Percentiles rank a stretch among this genome's conserved stretches.
Conservation (phyloP, 768 basidiomycete genomes). For the Mrakia gelida region DNA sequence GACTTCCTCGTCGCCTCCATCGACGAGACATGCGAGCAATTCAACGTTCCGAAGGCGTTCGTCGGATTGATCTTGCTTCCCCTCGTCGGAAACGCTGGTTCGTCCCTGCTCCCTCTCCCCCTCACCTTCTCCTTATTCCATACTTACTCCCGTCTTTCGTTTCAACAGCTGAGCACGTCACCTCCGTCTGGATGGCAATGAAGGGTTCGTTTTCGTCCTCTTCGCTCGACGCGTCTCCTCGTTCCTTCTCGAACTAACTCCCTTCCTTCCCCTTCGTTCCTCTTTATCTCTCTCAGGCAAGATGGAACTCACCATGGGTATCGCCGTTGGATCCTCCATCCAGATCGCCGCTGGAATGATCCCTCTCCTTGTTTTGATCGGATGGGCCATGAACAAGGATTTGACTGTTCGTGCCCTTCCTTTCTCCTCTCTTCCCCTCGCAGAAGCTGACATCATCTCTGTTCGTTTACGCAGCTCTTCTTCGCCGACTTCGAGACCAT, state of each 20-base stretch:
- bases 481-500: constrained; percentile 44
- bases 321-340: constrained; percentile 41
- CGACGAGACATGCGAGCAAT: constrained; percentile 35
- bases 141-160: not conserved
- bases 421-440: not conserved
- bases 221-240: too few species aligned
- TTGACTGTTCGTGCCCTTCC: constrained; percentile 35
- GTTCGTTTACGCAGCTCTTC: constrained; percentile 35
- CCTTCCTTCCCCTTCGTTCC: too few species aligned
- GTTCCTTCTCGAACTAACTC: too few species aligned
- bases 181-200: constrained; percentile 30
- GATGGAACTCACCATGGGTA: constrained; percentile 34
- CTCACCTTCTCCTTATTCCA: not conserved
- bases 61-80: constrained; percentile 31
- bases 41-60: constrained; percentile 29
- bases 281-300: constrained; percentile 14
- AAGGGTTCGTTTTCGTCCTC: constrained; percentile 1
- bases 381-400: constrained; percentile 60
- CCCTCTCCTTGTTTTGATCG: constrained; percentile 79
- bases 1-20: constrained; percentile 28
- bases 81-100: constrained; percentile 25
- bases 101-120: not conserved
- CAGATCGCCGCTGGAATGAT: constrained; percentile 47
- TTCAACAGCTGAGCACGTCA: constrained; percentile 30
- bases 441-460: not conserved